Evolutionary conservation across 2,329 filamentous ascomycete species (phyloP).

Genomic region (Fusarium redolens): DNA sequence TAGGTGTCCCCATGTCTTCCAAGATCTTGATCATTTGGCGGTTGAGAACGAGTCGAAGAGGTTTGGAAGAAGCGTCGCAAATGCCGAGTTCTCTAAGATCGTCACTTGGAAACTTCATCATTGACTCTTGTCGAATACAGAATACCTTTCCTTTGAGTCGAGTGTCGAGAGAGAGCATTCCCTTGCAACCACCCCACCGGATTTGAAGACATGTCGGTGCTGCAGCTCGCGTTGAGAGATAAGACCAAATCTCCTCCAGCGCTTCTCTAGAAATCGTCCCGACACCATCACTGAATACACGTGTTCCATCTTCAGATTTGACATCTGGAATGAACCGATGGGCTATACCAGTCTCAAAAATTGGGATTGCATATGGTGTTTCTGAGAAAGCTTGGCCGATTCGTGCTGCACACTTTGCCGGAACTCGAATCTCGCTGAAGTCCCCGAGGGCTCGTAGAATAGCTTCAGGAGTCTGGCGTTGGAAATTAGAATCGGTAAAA

Average conservation of each 20-base stretch:
- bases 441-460: conserved; percentile 63
- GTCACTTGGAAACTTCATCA: conserved; percentile 79
- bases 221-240: conserved; percentile 59
- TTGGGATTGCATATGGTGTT: conserved; percentile 71
- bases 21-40: conserved; percentile 87
- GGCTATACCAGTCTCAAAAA: conserved; percentile 54
- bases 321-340: conserved; percentile 61
- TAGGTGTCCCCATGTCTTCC: conserved; percentile 76
- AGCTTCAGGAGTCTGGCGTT: conserved; percentile 51
- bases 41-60: conserved; percentile 78
- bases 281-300: conserved; percentile 82
- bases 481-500: conserved; percentile 53
- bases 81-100: conserved; percentile 72
- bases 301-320: conserved; percentile 57
- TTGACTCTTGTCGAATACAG: conserved; percentile 73
- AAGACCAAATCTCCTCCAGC: conserved; percentile 68
- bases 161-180: conserved; percentile 78
- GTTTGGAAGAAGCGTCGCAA: conserved; percentile 74
- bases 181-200: conserved; percentile 79
- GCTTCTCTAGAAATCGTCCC: conserved; percentile 76
- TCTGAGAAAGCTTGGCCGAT: conserved; percentile 80
- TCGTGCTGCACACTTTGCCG: conserved; percentile 67
- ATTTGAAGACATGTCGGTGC: conserved; percentile 79
- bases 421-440: conserved; percentile 62
- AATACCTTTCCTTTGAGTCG: conserved; percentile 68